Conservation (phyloP, 2,329 filamentous ascomycete genomes). For the Epichloe aotearoae region DNA sequence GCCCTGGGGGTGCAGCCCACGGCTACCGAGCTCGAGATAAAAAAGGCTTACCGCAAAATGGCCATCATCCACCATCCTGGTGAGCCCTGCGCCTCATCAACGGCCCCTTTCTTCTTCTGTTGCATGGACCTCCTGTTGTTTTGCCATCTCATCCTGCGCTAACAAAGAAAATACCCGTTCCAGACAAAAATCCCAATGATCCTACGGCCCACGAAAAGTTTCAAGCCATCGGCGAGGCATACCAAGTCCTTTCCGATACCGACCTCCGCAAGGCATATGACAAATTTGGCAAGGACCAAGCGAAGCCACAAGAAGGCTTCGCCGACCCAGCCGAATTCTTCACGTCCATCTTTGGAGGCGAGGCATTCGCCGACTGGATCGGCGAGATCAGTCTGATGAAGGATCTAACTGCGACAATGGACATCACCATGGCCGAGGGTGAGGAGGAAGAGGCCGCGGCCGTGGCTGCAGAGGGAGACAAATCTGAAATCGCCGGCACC, state of each 20-base stretch:
- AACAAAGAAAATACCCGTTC: conserved; percentile 1
- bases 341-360: conserved; percentile 93
- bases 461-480: conserved; percentile 17
- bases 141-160: neutral
- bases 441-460: conserved; percentile 33
- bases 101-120: neutral
- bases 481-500: conserved; percentile 42
- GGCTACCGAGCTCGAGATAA: conserved; percentile 84
- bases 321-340: conserved; percentile 97
- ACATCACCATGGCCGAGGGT: conserved; percentile 81
- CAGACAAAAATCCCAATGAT: conserved; percentile 96
- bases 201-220: conserved; percentile 89
- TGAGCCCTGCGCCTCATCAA: conserved; percentile 22
- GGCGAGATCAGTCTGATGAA: conserved; percentile 98
- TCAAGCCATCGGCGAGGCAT: conserved; percentile 67
- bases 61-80: conserved; percentile 88
- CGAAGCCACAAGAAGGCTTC: conserved; percentile 82
- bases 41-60: conserved; percentile 94
- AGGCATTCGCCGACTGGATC: conserved; percentile 92
- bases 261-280: conserved; percentile 88
- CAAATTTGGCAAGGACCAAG: conserved; percentile 91
- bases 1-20: conserved; percentile 68
- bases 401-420: conserved; percentile 95
- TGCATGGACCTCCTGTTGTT: neutral
- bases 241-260: conserved; percentile 73